Conservation (phyloP, 2,329 filamentous ascomycete genomes). For the Cladosporium phlei region DNA sequence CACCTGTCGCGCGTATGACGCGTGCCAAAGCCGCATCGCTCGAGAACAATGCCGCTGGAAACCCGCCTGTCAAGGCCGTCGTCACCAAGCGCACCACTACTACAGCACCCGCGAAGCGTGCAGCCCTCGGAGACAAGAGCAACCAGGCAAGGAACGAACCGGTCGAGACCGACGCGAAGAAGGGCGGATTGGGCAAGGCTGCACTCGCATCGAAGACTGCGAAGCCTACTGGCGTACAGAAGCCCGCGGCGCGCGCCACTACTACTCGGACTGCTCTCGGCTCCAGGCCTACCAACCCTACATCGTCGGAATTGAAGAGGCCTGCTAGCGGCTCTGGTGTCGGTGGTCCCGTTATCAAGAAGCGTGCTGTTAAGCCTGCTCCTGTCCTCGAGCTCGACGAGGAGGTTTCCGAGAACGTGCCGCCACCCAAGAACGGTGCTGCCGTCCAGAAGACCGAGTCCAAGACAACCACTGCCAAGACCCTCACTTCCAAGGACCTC, state of each 20-base stretch:
- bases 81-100: constrained; percentile 42
- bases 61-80: constrained; percentile 49
- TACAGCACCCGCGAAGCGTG: constrained; percentile 60
- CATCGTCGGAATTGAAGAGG: constrained; percentile 61
- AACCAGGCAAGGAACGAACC: constrained; percentile 79
- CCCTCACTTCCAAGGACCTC: constrained; percentile 27
- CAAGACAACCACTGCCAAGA: no score
- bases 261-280: constrained; percentile 54
- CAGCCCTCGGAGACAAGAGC: constrained; percentile 88
- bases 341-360: constrained; percentile 62
- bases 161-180: constrained; percentile 57
- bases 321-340: constrained; percentile 67
- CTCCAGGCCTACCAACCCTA: constrained; percentile 65
- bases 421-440: constrained; percentile 54
- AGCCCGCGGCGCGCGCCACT: constrained; percentile 48
- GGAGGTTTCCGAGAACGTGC: constrained; percentile 58
- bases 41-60: constrained; percentile 49
- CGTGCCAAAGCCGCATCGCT: constrained; percentile 82
- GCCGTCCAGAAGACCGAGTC: constrained; percentile 48
- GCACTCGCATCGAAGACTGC: constrained; percentile 72
- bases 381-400: constrained; percentile 35
- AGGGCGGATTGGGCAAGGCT: constrained; percentile 47
- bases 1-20: constrained; percentile 67
- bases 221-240: constrained; percentile 77
- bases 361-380: constrained; percentile 55